Percentiles rank a stretch among this genome's conserved stretches.
phyloP scores from a whole-genome alignment of 2,329 filamentous ascomycete genomes.

The Dactylellina cionopaga region DNA sequence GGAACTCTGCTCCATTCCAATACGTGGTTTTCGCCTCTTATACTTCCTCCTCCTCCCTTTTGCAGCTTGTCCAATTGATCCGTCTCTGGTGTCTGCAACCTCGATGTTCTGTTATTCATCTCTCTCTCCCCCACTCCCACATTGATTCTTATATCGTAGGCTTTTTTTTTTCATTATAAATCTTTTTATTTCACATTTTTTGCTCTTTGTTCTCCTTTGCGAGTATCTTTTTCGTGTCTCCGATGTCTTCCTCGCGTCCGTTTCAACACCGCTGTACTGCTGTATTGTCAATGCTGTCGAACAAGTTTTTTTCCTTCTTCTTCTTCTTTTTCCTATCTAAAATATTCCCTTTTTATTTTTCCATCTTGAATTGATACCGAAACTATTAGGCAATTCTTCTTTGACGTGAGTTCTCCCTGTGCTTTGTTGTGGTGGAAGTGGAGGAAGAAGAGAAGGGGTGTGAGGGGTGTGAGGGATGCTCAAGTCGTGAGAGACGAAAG shows the following conservation, averaged over 20 bases:
- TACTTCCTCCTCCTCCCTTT: slow-evolving; percentile 23
- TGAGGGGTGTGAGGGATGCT: neutral
- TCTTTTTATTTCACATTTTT: neutral
- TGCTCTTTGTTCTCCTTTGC: neutral
- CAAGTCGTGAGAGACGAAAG: neutral
- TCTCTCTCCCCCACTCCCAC: neutral
- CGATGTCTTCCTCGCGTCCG: neutral
- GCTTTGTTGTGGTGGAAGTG: neutral
- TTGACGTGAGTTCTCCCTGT: too few species aligned
- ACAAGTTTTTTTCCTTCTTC: neutral
- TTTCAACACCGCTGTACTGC: slow-evolving; percentile 11
- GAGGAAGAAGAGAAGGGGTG: neutral
- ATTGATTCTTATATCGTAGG: neutral
- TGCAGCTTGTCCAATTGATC: neutral
- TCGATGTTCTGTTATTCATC: neutral
- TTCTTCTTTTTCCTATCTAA: neutral
- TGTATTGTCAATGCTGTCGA: neutral
- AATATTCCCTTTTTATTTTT: neutral
- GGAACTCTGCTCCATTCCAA: slow-evolving; percentile 16
- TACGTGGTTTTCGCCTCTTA: slow-evolving; percentile 33
- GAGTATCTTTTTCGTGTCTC: slow-evolving; percentile 1
- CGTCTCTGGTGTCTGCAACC: neutral
- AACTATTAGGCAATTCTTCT: too few species aligned
- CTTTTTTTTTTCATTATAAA: neutral
- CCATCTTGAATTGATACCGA: neutral